Conservation (phyloP, 306 rosid species). For the Citrullus mucosospermus region DNA sequence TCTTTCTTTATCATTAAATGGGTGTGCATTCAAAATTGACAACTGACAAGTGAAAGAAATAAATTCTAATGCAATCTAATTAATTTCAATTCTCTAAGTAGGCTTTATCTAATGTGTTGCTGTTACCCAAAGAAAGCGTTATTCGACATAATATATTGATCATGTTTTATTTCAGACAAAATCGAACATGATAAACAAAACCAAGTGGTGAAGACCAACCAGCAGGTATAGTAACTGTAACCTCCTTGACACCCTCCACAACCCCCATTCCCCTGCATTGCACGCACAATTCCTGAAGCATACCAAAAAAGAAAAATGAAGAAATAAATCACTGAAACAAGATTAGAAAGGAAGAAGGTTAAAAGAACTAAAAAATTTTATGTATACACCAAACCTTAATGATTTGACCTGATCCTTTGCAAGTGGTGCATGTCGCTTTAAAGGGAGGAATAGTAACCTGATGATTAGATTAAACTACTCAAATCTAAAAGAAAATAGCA, state of each 20-base stretch:
- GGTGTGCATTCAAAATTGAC: neutral
- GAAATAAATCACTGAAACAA: slow-evolving; percentile 11
- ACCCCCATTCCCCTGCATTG: slow-evolving; percentile 77
- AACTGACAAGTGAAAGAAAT: neutral
- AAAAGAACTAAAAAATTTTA: neutral
- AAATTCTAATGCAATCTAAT: neutral
- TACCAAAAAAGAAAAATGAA: slow-evolving; percentile 11
- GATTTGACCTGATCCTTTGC: slow-evolving; percentile 71
- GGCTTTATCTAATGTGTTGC: neutral
- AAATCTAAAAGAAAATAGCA: neutral
- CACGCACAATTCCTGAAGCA: slow-evolving; percentile 50
- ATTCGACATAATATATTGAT: neutral
- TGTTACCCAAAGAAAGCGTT: neutral
- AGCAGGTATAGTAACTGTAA: slow-evolving; percentile 79
- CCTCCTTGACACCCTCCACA: slow-evolving; percentile 66
- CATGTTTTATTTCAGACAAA: neutral
- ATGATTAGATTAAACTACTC: slow-evolving; percentile 14
- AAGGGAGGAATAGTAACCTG: slow-evolving; percentile 95
- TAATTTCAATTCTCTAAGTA: neutral
- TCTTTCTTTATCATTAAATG: neutral
- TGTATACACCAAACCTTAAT: slow-evolving; percentile 41
- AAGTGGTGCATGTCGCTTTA: slow-evolving; percentile 75
- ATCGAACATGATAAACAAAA: neutral
- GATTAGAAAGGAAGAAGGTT: slow-evolving; percentile 7
- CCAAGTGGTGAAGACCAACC: slow-evolving; percentile 40